Evolutionary conservation across 202 grass and related monocot species (phyloP), one percentile per base, ranked within the genome.

Genomic region (Carex sylvatica): DNA sequence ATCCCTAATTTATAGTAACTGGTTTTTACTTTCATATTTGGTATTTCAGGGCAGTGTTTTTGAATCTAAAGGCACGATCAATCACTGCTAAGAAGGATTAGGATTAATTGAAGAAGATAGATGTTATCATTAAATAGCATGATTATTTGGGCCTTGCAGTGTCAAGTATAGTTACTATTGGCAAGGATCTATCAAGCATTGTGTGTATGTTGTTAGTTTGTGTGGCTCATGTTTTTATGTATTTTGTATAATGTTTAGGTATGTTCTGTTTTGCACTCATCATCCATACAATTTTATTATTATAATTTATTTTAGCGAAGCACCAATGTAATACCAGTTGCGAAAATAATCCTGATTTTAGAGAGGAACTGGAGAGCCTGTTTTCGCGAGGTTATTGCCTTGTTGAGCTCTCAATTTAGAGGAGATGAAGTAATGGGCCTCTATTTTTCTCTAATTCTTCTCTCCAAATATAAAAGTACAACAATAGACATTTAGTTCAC

Each of bases 11-110:
- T 51, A 49, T 49, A 72, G 49, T 31, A 55, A 75, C 47, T n/a
- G 13, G 24, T 23, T 81, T 81, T 31, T 49, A 10, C 20, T 81
- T 22, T 75, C 20, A 72, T 69, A 6, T 87, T 82, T 91, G 72
- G 80, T 80, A 79, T 20, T 72, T 59, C 80, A 93, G 90, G 93
- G 90, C 85, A 3, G 93, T 96, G 15, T 96, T 96, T 84, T 61
- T 93, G 85, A 96, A 96, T 75, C 87, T 96, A 24, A 96, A 96
- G 67, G 93, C 93, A 60, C 92, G 93, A 47, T 86, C 93, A 26
- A 89, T 96, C 78, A 85, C 82, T 74, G 54, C 58, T 58, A 96
- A 93, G 85, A 91, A 76, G 61, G 90, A 83, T 33, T 96, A 86
- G 87, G 46, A 74, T 74, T 74, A 30, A 52, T 74, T 53, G 70